Conservation (phyloP, 2,329 filamentous ascomycete species). For the Colletotrichum cereale region DNA sequence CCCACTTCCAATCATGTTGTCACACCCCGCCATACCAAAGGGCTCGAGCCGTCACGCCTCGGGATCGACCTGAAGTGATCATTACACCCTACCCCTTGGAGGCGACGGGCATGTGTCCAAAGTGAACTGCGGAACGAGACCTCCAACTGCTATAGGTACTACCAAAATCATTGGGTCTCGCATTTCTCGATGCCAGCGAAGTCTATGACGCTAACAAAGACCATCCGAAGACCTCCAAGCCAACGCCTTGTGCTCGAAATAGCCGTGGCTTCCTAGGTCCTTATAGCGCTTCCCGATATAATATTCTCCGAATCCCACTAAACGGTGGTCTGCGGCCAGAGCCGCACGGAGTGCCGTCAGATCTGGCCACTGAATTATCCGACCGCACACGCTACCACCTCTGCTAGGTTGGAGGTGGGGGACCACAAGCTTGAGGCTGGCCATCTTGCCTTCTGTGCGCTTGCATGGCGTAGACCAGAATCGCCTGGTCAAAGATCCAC, state of each 20-base stretch:
- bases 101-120: neutral
- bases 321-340: slow-evolving; percentile 3
- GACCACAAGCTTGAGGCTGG: neutral
- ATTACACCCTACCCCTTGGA: slow-evolving; percentile 1
- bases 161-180: neutral
- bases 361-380: neutral
- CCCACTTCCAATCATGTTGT: slow-evolving; percentile 1
- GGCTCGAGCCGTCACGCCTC: neutral
- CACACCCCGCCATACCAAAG: neutral
- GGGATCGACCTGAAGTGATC: neutral
- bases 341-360: slow-evolving; percentile 16
- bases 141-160: neutral
- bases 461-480: neutral
- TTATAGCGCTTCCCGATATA: slow-evolving; percentile 19
- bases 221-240: neutral
- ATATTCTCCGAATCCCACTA: slow-evolving; percentile 32
- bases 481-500: neutral
- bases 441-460: neutral
- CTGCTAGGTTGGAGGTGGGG: too few relatives aligned
- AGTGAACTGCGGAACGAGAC: neutral
- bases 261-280: neutral
- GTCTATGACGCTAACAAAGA: neutral
- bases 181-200: neutral
- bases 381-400: neutral
- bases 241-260: slow-evolving; percentile 13